A percentile compares a stretch with the other conserved stretches of the same genome.
Evolutionary conservation across 2,329 filamentous ascomycete species (phyloP).

Genomic region (Cladosporium halotolerans): DNA sequence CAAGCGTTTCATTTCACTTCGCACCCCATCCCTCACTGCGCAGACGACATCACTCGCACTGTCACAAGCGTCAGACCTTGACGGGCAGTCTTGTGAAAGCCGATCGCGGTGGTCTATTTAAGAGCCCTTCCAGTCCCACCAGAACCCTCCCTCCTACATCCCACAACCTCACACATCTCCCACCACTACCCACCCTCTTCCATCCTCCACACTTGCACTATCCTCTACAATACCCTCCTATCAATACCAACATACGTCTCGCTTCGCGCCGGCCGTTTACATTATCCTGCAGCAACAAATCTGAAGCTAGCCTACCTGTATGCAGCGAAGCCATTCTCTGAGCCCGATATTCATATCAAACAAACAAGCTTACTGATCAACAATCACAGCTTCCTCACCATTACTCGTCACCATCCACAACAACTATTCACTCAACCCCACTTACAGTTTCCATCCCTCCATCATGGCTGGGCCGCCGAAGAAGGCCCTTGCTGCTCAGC

Average conservation of each 20-base stretch:
- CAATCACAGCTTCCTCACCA: background rate
- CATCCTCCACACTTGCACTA: conserved; percentile 1
- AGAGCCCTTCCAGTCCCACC: background rate
- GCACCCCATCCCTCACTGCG: background rate
- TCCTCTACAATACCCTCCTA: background rate
- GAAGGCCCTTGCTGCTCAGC: conserved; percentile 27
- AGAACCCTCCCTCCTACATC: background rate
- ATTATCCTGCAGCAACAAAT: background rate
- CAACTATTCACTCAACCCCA: background rate
- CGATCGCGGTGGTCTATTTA: background rate
- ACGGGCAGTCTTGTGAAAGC: background rate
- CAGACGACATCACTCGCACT: background rate
- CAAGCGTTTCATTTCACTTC: no score
- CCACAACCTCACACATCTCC: conserved; percentile 3
- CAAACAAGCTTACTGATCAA: background rate
- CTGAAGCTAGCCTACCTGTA: background rate
- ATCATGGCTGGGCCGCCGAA: conserved; percentile 35
- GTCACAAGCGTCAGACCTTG: background rate
- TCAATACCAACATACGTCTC: background rate
- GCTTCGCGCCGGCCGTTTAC: background rate
- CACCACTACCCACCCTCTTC: conserved; percentile 9
- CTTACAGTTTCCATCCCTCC: background rate
- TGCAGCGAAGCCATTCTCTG: background rate
- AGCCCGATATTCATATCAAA: background rate
- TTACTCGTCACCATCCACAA: background rate